phyloP scores from a whole-genome alignment of 2,329 filamentous ascomycete genomes.

The Aplosporella prunicola region DNA sequence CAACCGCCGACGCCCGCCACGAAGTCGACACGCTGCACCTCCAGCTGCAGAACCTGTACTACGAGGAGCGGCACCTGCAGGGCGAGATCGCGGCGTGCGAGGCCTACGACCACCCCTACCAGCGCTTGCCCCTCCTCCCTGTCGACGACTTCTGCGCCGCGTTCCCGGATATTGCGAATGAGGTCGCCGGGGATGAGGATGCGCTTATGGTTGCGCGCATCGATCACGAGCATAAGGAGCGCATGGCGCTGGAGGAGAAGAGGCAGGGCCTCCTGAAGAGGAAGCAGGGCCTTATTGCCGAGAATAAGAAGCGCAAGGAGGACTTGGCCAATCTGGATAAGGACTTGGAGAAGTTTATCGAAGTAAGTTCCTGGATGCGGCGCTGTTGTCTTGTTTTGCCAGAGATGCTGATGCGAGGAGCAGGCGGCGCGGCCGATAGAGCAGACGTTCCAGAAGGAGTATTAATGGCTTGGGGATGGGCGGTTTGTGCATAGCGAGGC shows the following conservation, averaged over 20 bases:
- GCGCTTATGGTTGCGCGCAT: constrained; percentile 83
- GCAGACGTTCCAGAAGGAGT: constrained; percentile 71
- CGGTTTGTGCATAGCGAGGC: no score
- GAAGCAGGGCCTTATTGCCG: constrained; percentile 59
- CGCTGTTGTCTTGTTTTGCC: background rate
- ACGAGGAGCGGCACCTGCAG: constrained; percentile 84
- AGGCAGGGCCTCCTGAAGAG: constrained; percentile 54
- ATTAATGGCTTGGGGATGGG: no score
- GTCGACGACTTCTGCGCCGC: constrained; percentile 69
- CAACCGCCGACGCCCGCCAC: constrained; percentile 77
- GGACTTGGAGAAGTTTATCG: constrained; percentile 88
- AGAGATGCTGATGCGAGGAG: background rate
- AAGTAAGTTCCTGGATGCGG: constrained; percentile 50
- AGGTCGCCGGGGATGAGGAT: constrained; percentile 46
- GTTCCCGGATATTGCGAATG: constrained; percentile 51
- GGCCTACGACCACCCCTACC: constrained; percentile 89
- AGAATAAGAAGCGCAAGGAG: constrained; percentile 89
- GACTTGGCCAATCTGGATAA: constrained; percentile 85
- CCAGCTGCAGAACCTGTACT: constrained; percentile 90
- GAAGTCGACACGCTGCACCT: constrained; percentile 88
- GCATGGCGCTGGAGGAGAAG: constrained; percentile 76
- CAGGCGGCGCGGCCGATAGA: constrained; percentile 83
- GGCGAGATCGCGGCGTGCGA: constrained; percentile 88
- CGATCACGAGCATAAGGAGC: constrained; percentile 77
- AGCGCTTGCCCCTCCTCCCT: constrained; percentile 73